Evolutionary conservation across 2,329 filamentous ascomycete species (phyloP), one percentile per base, ranked within the genome.

Genomic region (Sclerotinia borealis): DNA sequence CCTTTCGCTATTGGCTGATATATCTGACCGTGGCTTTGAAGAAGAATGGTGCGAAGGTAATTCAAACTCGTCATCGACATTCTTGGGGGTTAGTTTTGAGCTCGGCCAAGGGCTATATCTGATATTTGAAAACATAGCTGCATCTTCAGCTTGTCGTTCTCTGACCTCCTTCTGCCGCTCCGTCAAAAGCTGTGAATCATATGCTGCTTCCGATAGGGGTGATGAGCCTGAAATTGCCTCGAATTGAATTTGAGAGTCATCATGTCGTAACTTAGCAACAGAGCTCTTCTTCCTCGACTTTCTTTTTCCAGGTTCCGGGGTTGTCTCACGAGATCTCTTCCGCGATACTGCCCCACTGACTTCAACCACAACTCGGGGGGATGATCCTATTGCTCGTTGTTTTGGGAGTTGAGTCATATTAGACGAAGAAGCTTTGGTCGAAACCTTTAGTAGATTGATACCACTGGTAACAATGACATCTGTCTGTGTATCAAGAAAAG

Each of bases 231-330:
- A 82, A 52, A 93, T 88, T 0, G 85, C 78, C 3, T 88, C 85
- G 71, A 95, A 95, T 49, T 90, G 82, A 31, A 96, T 82, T 71
- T 96, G 92, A 0, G 91, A 96, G 75, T 96, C 84, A 66, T 96
- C 85, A 69, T 96, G 92, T 39, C 89, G 85, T 34, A 87, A 79
- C 64, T 83, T 84, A 22, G 82, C 79, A 52, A 81, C 84, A 17
- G 63, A 73, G 66, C 65, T 68, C 15, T 75, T 68, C 37, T 74
- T 70, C 4, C 73, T 71, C 4, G 75, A 68, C 48, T 75, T 77
- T 25, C 74, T 70, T 15, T 74, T 72, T 7, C 68, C 72, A 0
- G 75, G 73, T 8, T 78, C 76, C n/a, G 70, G 72, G 6, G 72
- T 73, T 19, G 62, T 63, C 51, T 72, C 68, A 9, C 67, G 64